These are phyloP conservation scores for Gossypium schwendimanii DNA, from an alignment of 441 rosid genomes.

Conservation along the genomic window DNA sequence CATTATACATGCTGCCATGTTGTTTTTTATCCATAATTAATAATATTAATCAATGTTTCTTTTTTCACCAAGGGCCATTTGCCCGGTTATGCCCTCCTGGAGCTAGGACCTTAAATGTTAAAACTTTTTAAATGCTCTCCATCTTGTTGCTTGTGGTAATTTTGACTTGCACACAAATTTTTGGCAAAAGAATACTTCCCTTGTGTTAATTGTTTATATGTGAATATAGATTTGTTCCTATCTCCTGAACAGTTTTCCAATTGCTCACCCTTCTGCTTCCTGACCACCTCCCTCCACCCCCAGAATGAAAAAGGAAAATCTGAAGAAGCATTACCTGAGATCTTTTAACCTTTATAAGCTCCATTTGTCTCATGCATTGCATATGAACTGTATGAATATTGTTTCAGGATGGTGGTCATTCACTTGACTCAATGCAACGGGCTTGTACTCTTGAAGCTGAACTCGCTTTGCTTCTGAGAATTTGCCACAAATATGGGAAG, in stretches of 20 bases:
- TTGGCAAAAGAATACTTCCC: not conserved
- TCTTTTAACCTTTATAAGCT: not conserved
- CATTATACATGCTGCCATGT: not conserved
- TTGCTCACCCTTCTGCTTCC: not conserved
- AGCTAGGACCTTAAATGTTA: not conserved
- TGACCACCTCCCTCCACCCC: not conserved
- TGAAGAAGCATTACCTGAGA: not conserved
- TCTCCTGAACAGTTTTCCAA: not conserved
- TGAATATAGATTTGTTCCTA: not conserved
- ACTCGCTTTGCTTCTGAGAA: conserved; percentile 72
- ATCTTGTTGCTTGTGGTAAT: not conserved
- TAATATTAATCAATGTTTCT: not conserved
- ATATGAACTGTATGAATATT: not conserved
- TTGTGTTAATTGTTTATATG: not conserved
- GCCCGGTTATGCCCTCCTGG: not conserved
- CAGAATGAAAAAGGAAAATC: not conserved
- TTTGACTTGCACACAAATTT: not conserved
- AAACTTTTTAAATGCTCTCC: not conserved
- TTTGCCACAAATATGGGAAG: conserved; percentile 87
- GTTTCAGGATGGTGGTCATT: conserved; percentile 59
- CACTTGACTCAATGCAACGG: conserved; percentile 73
- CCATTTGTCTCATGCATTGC: not conserved
- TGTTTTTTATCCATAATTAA: not conserved
- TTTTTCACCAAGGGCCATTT: not conserved
- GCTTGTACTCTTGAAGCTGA: conserved; percentile 89